Percentiles rank a stretch among this genome's conserved stretches.
phyloP scores from a whole-genome alignment of 2,329 filamentous ascomycete genomes.

The Aphanocladium album region DNA sequence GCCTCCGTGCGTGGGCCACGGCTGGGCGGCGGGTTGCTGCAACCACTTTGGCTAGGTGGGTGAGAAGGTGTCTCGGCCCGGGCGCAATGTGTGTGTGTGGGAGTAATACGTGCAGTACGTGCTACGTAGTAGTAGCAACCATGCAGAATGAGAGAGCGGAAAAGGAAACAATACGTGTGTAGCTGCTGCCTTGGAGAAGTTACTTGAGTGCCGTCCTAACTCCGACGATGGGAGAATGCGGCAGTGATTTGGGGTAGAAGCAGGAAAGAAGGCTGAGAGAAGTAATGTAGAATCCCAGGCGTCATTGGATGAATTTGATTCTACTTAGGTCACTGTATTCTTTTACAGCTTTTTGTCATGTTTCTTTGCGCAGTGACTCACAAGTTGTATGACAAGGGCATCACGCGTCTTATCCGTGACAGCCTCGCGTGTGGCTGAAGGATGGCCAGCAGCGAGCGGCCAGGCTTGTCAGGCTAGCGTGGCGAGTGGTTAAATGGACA shows the following conservation, averaged over 20 bases:
- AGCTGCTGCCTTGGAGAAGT: not conserved
- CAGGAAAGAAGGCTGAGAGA: not conserved
- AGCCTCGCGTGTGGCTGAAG: constrained; percentile 4
- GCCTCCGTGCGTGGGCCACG: not conserved
- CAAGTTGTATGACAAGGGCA: not conserved
- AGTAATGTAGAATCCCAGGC: no score
- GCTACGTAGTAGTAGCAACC: no score
- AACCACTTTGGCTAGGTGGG: constrained; percentile 2
- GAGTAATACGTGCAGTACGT: not conserved
- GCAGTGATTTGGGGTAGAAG: not conserved
- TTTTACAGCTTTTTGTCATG: not conserved
- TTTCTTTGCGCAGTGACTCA: constrained; percentile 10
- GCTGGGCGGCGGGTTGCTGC: not conserved
- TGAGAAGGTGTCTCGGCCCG: not conserved
- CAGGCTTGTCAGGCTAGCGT: not conserved
- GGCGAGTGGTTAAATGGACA: no score
- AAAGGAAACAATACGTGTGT: not conserved
- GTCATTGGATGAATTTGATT: not conserved
- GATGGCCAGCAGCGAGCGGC: no score
- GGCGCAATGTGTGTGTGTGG: not conserved
- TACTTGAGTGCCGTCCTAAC: not conserved
- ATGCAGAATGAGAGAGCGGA: not conserved
- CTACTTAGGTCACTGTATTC: not conserved
- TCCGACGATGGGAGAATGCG: not conserved
- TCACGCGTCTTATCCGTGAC: constrained; percentile 11